Base-by-base conservation (phyloP, 169 alveolate species). In the Plasmodium knowlesi region DNA sequence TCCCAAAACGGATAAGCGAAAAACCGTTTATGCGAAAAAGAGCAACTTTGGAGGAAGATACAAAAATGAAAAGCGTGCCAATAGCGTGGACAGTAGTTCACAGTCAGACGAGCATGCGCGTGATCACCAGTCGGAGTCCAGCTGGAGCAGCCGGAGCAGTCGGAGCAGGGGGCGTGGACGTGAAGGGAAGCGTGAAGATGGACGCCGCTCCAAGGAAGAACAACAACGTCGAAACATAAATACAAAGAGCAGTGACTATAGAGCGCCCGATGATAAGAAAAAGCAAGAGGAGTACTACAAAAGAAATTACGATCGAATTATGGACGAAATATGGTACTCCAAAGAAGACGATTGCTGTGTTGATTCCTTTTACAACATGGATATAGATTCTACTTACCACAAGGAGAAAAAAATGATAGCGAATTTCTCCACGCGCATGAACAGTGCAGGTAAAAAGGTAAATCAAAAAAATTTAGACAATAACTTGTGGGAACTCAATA, bases 401-500 rank as follows among this genome's bases (percentile, higher is more conserved):
- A 89, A 57, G 53, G 94, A 89, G 57, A 89, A 89, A 46, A 89
- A 89, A 80, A 89, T 89, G 94, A 30, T 79, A 22, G 46, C 82
- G 37, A 78, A 89, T 89, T 79, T 79, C 34, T 79, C 81, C 81
- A 89, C 78, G 19, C 72, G 92, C 32, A 54, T 82, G 50, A 81
- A 92, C 28, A 94, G 95, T 81, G 70, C 53, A 39, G 95, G 94
- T 6, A 95, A 95, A 91, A 89, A 89, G 34, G 84, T 89, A 6
- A 95, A 96, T 37, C 98, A 98, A 92, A 98, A 98, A 92, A 97
- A 96, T 86, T 96, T 98, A 50, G 99, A 99, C 92, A 98, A 97
- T 89, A 98, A 98, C 78, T 97, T 98, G 95, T 99, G 99, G 99
- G 99, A 99, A 97, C 93, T 98, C 61, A 98, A 98, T 90, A 92